These are phyloP conservation scores for Chaetothyriales sp. DNA, from an alignment of 2,329 filamentous ascomycete genomes.

Conservation along the genomic window DNA sequence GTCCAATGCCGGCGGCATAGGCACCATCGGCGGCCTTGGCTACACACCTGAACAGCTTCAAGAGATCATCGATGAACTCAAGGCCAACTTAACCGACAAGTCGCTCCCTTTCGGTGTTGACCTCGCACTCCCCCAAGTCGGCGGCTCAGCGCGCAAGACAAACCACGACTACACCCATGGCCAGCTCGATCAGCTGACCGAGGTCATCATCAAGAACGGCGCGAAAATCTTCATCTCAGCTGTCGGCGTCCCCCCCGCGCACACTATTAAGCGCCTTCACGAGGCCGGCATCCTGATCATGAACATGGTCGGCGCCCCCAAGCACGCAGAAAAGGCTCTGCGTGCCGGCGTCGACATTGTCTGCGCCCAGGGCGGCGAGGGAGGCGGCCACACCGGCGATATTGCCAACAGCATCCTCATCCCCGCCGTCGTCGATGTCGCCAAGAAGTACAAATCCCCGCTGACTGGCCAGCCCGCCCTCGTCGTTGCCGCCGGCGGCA, in stretches of 20 bases:
- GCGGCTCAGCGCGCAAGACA: conserved; percentile 68
- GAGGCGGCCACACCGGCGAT: conserved; percentile 83
- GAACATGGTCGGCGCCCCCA: conserved; percentile 95
- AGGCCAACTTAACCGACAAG: conserved; percentile 53
- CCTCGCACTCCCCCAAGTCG: conserved; percentile 79
- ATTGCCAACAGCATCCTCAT: conserved; percentile 76
- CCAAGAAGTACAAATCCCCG: conserved; percentile 54
- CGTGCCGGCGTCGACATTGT: conserved; percentile 79
- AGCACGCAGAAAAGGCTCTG: conserved; percentile 79
- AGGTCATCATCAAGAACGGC: conserved; percentile 72
- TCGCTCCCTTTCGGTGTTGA: conserved; percentile 79
- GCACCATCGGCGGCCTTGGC: conserved; percentile 48
- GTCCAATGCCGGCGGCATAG: conserved; percentile 74
- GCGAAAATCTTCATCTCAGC: conserved; percentile 75
- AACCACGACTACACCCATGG: conserved; percentile 94
- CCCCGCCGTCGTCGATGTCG: conserved; percentile 75
- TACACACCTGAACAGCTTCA: conserved; percentile 64
- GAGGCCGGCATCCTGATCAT: conserved; percentile 69
- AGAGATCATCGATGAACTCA: conserved; percentile 72
- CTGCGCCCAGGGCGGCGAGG: conserved; percentile 85
- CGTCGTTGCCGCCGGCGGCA: conserved; percentile 80
- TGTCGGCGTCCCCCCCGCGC: conserved; percentile 68
- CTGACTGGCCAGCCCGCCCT: conserved; percentile 58
- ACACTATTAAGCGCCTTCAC: conserved; percentile 64
- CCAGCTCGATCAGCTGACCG: conserved; percentile 73